These are phyloP conservation scores for Aspergillus sparsus DNA, from an alignment of 495 filamentous ascomycete genomes.

Conservation along the genomic window DNA sequence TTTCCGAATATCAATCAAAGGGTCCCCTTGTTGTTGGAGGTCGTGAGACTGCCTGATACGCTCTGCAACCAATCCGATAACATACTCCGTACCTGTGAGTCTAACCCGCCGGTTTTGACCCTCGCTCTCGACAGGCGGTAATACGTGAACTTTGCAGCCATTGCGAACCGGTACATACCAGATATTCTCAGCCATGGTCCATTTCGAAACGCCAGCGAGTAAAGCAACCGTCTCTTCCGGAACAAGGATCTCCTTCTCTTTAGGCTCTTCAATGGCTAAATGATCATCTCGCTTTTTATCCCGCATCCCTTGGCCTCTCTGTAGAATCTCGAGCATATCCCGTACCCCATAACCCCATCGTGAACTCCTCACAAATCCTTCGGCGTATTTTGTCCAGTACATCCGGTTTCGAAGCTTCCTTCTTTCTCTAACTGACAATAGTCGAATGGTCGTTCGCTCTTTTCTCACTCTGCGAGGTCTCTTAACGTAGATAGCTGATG, in stretches of 20 bases:
- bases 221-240: conserved; percentile 44
- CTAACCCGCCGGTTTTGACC: conserved; percentile 39
- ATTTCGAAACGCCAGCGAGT: conserved; percentile 33
- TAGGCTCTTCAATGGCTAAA: conserved; percentile 4
- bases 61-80: conserved; percentile 33
- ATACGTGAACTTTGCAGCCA: conserved; percentile 44
- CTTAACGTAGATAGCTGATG: not conserved
- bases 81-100: conserved; percentile 37
- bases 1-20: conserved; percentile 34
- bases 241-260: conserved; percentile 36
- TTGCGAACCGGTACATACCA: conserved; percentile 38
- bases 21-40: conserved; percentile 32
- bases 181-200: conserved; percentile 39
- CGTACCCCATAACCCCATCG: conserved; percentile 31
- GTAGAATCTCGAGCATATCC: conserved; percentile 28
- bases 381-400: conserved; percentile 17
- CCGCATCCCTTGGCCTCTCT: conserved; percentile 13
- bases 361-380: not conserved
- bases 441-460: conserved; percentile 1
- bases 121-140: conserved; percentile 33
- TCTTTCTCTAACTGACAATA: conserved; percentile 28
- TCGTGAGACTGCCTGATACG: conserved; percentile 27
- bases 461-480: not conserved
- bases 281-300: conserved; percentile 4
- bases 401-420: conserved; percentile 35